Conservation (phyloP, 768 basidiomycete genomes). For the Boletus rex-veris region DNA sequence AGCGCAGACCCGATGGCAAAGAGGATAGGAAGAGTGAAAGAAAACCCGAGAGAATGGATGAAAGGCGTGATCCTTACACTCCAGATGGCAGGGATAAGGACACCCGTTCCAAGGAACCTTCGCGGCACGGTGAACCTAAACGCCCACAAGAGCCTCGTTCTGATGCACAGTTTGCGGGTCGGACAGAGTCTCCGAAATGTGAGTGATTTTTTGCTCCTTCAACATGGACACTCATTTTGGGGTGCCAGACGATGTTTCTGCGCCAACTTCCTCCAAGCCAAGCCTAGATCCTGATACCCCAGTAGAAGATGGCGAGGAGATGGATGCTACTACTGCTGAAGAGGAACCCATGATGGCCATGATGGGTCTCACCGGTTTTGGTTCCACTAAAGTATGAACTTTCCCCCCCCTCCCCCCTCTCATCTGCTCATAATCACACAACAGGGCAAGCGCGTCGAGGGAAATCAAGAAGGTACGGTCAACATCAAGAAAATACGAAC, state of each 20-base stretch:
- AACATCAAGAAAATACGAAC: constrained; percentile 80
- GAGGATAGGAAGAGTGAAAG: constrained; percentile 33
- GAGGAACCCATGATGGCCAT: constrained; percentile 81
- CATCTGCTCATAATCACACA: background rate
- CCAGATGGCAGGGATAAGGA: constrained; percentile 34
- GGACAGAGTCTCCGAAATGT: constrained; percentile 13
- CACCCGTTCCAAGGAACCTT: constrained; percentile 20
- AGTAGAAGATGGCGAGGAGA: constrained; percentile 48
- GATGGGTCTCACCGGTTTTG: constrained; percentile 90
- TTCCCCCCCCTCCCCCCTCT: background rate
- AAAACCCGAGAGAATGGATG: constrained; percentile 33
- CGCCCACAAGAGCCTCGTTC: constrained; percentile 17
- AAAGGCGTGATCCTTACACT: constrained; percentile 39
- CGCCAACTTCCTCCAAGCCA: constrained; percentile 20
- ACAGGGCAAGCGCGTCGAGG: constrained; percentile 75
- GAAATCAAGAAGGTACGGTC: constrained; percentile 73
- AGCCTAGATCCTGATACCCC: constrained; percentile 43
- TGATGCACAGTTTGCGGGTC: constrained; percentile 12
- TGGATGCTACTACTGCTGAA: constrained; percentile 58
- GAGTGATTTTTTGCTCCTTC: background rate
- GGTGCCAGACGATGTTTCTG: constrained; percentile 9
- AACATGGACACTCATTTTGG: background rate
- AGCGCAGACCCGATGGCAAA: constrained; percentile 31
- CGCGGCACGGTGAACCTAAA: constrained; percentile 23
- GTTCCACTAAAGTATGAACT: constrained; percentile 72